Evolutionary conservation across 2,329 filamentous ascomycete species (phyloP), one percentile per base, ranked within the genome.

Genomic region (Oidium heveae): DNA sequence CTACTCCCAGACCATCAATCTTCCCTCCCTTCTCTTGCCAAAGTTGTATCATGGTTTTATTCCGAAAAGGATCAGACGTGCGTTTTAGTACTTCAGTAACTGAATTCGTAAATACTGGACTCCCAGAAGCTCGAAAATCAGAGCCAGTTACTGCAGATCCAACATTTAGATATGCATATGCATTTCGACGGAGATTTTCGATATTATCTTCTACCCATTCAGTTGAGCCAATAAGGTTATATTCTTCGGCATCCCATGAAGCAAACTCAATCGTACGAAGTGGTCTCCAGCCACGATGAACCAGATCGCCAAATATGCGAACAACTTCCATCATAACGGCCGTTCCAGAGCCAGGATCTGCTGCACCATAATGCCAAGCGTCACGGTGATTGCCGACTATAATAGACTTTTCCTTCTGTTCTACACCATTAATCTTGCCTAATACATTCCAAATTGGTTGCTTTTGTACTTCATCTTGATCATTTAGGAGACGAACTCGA

Each of bases 251-350:
- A 66, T 98, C 91, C 91, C 91, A 98, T 36, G 86, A 94, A 63
- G 88, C 87, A 66, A 98, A 96, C 66, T 94, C 84, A 59, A 98
- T 94, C 3, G 86, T 93, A n/a, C 91, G 82, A 16, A 94, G 72
- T 1, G 91, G 91, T 28, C 84, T 76, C 91, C 91, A 98, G 54
- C 88, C 89, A 56, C 79, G 76, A 16, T 73, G 68, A 22, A 80
- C 72, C 16, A 96, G 74, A 58, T 86, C 79, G 43, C 87, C 86
- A 62, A 98, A 85, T 52, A 94, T 79, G 47, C 84, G 80, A 22
- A 84, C 80, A 56, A 96, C 74, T 69, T 98, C 91, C 54, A 96
- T 74, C 74, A 98, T 82, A 43, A 96, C 75, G 5, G 89, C 89
- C 0, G 87, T 94, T 32, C 89, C 91, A 55, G 84, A 84, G 59